Conservation (phyloP, 257 asterid genomes). For the Solanum habrochaites region DNA sequence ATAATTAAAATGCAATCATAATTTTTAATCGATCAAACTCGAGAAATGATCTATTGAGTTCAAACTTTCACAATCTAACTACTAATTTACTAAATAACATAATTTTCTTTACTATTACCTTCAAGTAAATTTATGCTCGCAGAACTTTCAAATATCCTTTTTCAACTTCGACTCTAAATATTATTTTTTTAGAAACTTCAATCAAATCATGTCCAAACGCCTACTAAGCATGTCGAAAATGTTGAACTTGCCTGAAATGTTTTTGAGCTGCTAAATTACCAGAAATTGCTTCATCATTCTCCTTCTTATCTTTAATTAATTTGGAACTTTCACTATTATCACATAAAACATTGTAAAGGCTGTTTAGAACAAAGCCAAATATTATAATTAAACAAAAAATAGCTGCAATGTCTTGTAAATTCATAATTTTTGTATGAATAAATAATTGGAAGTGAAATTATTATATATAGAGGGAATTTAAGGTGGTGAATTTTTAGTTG, state of each 20-base stretch:
- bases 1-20: too few species aligned
- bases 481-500: background rate
- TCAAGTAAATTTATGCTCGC: too few species aligned
- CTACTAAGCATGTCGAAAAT: constrained; percentile 3
- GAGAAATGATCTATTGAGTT: too few species aligned
- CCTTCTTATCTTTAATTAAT: background rate
- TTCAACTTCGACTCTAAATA: too few species aligned
- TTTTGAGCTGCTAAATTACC: constrained; percentile 15
- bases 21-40: too few species aligned
- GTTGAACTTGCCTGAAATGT: constrained; percentile 22
- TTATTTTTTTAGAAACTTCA: background rate
- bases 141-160: too few species aligned
- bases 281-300: background rate
- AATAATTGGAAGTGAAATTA: background rate
- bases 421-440: background rate
- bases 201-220: background rate
- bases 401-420: background rate
- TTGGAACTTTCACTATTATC: background rate
- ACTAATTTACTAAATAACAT: too few species aligned
- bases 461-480: background rate
- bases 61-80: too few species aligned
- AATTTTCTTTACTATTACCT: too few species aligned
- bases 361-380: background rate
- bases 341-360: background rate
- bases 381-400: background rate